Evolutionary conservation across 78 protist species (phyloP).

Genomic region (Dictyostelium capitatum): DNA sequence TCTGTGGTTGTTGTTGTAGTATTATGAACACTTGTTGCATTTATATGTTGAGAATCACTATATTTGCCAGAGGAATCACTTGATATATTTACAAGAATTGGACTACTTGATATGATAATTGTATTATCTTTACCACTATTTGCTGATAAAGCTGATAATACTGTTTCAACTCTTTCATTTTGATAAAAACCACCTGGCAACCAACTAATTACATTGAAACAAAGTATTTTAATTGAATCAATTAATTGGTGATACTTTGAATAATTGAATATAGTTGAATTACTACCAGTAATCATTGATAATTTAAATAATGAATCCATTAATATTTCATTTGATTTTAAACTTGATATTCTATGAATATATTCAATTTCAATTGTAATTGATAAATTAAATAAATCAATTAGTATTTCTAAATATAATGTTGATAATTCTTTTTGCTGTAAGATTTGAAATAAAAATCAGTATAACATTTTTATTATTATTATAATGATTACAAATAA

Average conservation of each 20-base stretch:
- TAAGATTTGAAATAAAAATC: neutral
- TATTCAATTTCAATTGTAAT: neutral
- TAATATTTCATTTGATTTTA: conserved; percentile 6
- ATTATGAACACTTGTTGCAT: neutral
- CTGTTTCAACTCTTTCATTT: neutral
- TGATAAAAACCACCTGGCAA: neutral
- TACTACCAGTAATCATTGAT: neutral
- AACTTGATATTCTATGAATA: conserved; percentile 1
- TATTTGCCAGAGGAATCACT: neutral
- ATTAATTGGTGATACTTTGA: neutral
- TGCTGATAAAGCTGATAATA: neutral
- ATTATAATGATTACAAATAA: neutral
- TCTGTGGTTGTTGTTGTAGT: neutral
- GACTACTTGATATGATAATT: conserved; percentile 2
- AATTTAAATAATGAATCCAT: conserved; percentile 32
- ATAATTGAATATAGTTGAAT: neutral
- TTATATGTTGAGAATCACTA: neutral
- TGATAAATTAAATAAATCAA: neutral
- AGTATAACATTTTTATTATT: neutral
- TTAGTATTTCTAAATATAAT: neutral
- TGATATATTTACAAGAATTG: neutral
- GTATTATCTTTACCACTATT: neutral
- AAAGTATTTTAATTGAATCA: neutral
- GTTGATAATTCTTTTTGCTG: conserved; percentile 11
- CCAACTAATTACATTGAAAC: conserved; percentile 24